A percentile compares a stretch with the other conserved stretches of the same genome.
Evolutionary conservation across 2,329 filamentous ascomycete species (phyloP).

Genomic region (Rhexocercosporidium sp.): DNA sequence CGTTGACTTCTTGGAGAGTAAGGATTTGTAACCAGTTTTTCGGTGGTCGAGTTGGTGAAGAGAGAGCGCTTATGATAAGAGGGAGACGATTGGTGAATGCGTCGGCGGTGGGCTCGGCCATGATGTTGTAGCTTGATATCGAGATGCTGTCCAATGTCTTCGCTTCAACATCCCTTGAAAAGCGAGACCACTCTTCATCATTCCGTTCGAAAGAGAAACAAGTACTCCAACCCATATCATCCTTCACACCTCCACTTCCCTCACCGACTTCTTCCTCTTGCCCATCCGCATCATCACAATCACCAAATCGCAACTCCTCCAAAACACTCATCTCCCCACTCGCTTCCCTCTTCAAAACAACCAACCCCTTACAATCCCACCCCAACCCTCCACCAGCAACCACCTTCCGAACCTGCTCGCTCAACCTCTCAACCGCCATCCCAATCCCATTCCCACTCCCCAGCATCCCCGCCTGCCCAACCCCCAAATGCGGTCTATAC

Average conservation of each 20-base stretch:
- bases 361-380: conserved; percentile 56
- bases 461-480: conserved; percentile 61
- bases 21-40: conserved; percentile 41
- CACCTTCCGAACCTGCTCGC: conserved; percentile 57
- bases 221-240: neutral
- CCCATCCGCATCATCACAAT: neutral
- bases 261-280: neutral
- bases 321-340: conserved; percentile 54
- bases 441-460: conserved; percentile 38
- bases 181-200: neutral
- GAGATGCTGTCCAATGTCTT: neutral
- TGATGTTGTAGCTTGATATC: conserved; percentile 48
- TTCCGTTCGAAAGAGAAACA: neutral
- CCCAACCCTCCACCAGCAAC: conserved; percentile 44
- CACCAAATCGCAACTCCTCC: conserved; percentile 21
- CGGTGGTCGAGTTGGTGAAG: conserved; percentile 31
- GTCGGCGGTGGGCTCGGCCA: conserved; percentile 47
- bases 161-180: neutral
- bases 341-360: conserved; percentile 58
- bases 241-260: neutral
- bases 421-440: conserved; percentile 51
- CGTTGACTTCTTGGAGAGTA: conserved; percentile 66
- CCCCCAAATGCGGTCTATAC: conserved; percentile 56
- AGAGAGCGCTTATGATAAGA: conserved; percentile 44
- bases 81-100: conserved; percentile 45